Base-by-base conservation (phyloP, 345 rosid species). In the Barbarea vulgaris region DNA sequence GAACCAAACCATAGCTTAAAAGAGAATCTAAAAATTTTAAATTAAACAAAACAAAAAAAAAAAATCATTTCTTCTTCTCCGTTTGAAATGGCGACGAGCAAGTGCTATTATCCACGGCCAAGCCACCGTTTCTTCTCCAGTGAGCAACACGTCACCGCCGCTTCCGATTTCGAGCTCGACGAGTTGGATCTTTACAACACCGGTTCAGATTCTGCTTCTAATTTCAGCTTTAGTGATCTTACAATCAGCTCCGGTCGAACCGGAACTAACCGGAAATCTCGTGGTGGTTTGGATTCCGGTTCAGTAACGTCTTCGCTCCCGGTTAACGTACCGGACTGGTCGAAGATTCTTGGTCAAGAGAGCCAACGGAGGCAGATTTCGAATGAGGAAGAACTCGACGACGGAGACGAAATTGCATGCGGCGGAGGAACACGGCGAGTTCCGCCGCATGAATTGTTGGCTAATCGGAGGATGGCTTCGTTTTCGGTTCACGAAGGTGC, bases 311-410 rank as follows among this genome's bases (percentile, higher is more conserved):
- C 76, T 54, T 91, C 98, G 58, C 76, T 89, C 3, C 96, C 98
- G 67, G 95, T 94, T 55, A 89, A 91, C 80, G 81, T 94, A 36
- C 98, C 97, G 19, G 97, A 94, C 83, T 94, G 98, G 98, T 90
- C 98, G 1, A 94, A 90, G 88, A 90, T 94, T 39, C 80, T 94
- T 83, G 86, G 86, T 76, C 89, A 84, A 9, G 81, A 66, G 93
- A 91, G 77, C 79, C 58, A 52, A 52, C 68, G 90, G 69, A 72
- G 70, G 42, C 85, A 77, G 67, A 33, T 47, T 79, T 34, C 19
- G 51, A 5, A 72, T 30, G 81, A 62, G 41, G 87, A 75, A 7
- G 85, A 79, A 9, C n/a, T n/a, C n/a, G 83, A 66, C 3, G 93
- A 75, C 12, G 81, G 36, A 18, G 84, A 76, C 47, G 87, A 69